Conservation (phyloP, 164 flowering plant genomes). For the Malania oleifera region DNA sequence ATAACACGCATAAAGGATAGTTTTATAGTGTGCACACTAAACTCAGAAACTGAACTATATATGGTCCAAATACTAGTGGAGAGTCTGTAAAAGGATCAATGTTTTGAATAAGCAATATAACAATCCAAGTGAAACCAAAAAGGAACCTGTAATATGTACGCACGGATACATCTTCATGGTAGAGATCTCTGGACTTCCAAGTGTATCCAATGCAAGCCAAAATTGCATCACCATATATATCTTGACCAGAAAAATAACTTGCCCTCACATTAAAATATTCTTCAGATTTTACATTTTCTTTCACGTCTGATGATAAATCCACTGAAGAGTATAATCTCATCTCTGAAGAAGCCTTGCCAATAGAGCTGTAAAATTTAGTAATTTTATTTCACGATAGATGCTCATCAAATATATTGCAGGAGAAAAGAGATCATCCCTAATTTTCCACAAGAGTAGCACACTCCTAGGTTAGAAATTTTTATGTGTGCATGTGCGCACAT, state of each 20-base stretch:
- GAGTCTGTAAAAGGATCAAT: background rate
- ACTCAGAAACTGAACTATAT: too few relatives aligned
- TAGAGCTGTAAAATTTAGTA: slow-evolving; percentile 34
- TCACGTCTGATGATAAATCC: slow-evolving; percentile 24
- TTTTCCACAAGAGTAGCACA: background rate
- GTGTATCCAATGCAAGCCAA: slow-evolving; percentile 77
- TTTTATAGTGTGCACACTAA: too few relatives aligned
- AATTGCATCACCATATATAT: slow-evolving; percentile 68
- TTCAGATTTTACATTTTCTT: slow-evolving; percentile 20
- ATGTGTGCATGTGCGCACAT: background rate
- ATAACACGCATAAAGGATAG: too few relatives aligned
- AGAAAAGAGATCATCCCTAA: background rate
- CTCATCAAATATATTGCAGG: background rate
- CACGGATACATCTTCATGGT: slow-evolving; percentile 56
- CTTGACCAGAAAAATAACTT: slow-evolving; percentile 67
- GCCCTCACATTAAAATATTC: slow-evolving; percentile 63
- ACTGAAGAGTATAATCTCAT: slow-evolving; percentile 64
- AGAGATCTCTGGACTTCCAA: slow-evolving; percentile 62
- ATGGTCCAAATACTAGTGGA: too few relatives aligned
- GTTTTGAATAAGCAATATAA: background rate
- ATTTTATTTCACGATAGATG: background rate
- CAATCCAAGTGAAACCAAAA: slow-evolving; percentile 7
- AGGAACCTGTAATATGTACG: slow-evolving; percentile 72
- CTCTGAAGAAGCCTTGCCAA: slow-evolving; percentile 89
- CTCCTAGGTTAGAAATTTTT: background rate